These are phyloP conservation scores for Eucalyptus rudis DNA, from an alignment of 345 rosid species.

Conservation along the genomic window DNA sequence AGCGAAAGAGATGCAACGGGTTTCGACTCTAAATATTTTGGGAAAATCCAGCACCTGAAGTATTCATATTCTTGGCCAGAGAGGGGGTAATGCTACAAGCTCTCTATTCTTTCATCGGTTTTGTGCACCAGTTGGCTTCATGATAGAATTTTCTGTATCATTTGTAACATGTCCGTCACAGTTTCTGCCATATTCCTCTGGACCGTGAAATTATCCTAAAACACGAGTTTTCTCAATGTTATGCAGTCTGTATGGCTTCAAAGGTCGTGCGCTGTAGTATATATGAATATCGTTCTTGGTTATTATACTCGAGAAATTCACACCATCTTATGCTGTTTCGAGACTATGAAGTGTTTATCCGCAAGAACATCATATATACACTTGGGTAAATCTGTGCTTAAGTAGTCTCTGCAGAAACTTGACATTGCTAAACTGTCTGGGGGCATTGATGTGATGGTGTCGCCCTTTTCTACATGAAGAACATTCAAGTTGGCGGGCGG, in stretches of 20 bases:
- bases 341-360: background rate
- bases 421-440: background rate
- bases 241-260: background rate
- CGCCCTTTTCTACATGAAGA: background rate
- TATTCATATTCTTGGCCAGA: background rate
- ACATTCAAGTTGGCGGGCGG: background rate
- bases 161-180: background rate
- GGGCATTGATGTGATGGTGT: background rate
- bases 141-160: background rate
- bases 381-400: background rate
- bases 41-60: slow-evolving; percentile 25
- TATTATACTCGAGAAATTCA: background rate
- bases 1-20: slow-evolving; percentile 82
- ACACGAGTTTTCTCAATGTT: background rate
- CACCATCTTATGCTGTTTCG: background rate
- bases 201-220: background rate
- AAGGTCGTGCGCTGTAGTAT: background rate
- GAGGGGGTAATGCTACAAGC: background rate
- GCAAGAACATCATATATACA: background rate
- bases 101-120: background rate
- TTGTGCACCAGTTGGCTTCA: background rate
- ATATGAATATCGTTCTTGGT: background rate
- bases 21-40: slow-evolving; percentile 42
- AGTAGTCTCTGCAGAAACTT: background rate
- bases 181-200: background rate